These are phyloP conservation scores for Sporothrix dimorphospora DNA, from an alignment of 2,329 filamentous ascomycete species.

Conservation along the genomic window DNA sequence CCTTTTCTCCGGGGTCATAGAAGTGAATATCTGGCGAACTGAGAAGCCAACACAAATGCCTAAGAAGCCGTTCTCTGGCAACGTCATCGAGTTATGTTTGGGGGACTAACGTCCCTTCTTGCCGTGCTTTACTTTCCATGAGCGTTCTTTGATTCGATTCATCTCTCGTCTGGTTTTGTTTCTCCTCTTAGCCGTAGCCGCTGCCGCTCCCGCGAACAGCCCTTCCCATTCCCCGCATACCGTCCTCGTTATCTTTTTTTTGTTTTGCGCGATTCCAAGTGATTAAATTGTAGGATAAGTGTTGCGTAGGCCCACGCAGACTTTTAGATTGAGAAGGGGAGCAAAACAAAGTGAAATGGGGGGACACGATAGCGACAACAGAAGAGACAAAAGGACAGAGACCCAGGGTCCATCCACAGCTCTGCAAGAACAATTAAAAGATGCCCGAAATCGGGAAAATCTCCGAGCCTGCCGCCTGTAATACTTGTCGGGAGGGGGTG, in stretches of 20 bases:
- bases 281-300: not conserved
- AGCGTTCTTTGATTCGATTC: not conserved
- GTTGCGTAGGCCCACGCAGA: constrained; percentile 12
- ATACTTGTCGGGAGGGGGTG: not conserved
- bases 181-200: constrained; percentile 13
- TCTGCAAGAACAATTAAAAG: not conserved
- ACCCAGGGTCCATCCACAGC: constrained; percentile 5
- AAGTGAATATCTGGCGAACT: not conserved
- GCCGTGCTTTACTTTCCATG: not conserved
- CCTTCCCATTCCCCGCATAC: not conserved
- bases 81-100: not conserved
- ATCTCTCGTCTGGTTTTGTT: not conserved
- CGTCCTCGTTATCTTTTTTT: not conserved
- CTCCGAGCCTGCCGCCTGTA: constrained; percentile 5
- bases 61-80: not conserved
- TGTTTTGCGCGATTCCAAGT: not conserved
- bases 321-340: constrained; percentile 6
- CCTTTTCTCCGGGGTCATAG: not conserved
- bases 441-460: not conserved
- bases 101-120: not conserved
- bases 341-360: not conserved
- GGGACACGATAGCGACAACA: not conserved
- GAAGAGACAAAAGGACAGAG: not conserved
- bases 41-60: not conserved
- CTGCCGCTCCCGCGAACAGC: not conserved